Percentiles rank a stretch among this genome's conserved stretches.
Evolutionary conservation across 179 eudicot species (phyloP).

Genomic region (Camellia oleifera): DNA sequence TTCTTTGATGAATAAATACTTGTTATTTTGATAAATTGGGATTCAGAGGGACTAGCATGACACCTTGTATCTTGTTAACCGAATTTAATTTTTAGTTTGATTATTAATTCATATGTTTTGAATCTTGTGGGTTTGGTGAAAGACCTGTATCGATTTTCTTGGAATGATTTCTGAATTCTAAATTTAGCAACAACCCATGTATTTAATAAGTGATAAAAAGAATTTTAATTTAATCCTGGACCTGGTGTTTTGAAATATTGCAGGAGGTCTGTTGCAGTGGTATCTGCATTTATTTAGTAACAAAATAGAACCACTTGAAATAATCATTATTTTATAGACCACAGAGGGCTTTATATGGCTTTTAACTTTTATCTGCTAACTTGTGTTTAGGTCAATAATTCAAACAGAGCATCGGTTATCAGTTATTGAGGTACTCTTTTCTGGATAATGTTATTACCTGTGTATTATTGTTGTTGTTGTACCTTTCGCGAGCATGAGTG

Average conservation of each 20-base stretch:
- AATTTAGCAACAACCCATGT: background rate
- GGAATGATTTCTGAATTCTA: background rate
- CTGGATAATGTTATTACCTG: background rate
- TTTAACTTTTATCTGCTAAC: conserved; percentile 10
- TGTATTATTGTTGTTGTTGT: background rate
- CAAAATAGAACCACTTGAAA: no score
- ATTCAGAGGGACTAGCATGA: background rate
- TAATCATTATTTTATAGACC: background rate
- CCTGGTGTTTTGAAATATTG: background rate
- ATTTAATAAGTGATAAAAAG: background rate
- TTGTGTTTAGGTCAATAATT: conserved; percentile 34
- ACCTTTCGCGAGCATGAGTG: background rate
- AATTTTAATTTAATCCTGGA: background rate
- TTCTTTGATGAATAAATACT: background rate
- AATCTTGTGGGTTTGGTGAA: background rate
- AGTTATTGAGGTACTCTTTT: conserved; percentile 36
- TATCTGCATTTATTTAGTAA: no score
- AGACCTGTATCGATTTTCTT: background rate
- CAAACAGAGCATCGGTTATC: conserved; percentile 25
- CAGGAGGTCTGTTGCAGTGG: background rate
- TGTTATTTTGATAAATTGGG: background rate
- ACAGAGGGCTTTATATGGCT: no score
- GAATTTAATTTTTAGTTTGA: background rate
- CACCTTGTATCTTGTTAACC: background rate
- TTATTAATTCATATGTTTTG: background rate